Conservation (phyloP, 2,329 filamentous ascomycete species). For the Pseudocercospora fijiensis region DNA sequence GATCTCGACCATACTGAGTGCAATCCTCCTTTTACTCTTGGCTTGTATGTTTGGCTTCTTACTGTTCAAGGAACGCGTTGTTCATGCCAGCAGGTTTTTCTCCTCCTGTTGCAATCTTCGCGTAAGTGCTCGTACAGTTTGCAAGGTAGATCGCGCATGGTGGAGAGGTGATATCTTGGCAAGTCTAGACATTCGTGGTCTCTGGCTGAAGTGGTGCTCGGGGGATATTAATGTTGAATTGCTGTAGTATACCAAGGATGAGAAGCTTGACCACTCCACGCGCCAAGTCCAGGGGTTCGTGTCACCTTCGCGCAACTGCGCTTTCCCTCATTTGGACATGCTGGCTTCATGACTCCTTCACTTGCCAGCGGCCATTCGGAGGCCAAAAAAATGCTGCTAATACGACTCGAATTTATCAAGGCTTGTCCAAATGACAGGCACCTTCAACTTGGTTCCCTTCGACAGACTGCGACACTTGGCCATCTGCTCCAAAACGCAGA, state of each 20-base stretch:
- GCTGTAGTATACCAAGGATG: neutral
- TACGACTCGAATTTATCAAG: neutral
- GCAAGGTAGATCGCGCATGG: neutral
- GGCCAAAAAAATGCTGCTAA: too few species aligned
- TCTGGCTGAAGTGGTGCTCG: neutral
- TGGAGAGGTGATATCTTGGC: too few species aligned
- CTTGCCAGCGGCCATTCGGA: neutral
- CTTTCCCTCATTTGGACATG: neutral
- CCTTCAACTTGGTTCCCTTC: conserved; percentile 21
- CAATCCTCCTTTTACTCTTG: neutral
- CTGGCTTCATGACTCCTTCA: neutral
- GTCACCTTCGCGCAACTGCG: neutral
- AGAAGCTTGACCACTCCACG: too few species aligned
- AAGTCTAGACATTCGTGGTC: neutral
- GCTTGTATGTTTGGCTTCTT: neutral
- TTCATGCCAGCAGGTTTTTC: neutral
- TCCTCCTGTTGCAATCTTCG: neutral
- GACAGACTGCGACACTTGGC: conserved; percentile 24
- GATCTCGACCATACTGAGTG: neutral
- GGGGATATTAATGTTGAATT: neutral
- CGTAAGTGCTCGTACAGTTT: neutral
- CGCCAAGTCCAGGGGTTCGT: too few species aligned
- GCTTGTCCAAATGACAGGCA: conserved; percentile 17
- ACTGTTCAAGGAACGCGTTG: neutral
- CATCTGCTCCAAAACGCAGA: conserved; percentile 26